phyloP scores from a whole-genome alignment of 2,329 filamentous ascomycete genomes.

The Xylariaceae sp. region DNA sequence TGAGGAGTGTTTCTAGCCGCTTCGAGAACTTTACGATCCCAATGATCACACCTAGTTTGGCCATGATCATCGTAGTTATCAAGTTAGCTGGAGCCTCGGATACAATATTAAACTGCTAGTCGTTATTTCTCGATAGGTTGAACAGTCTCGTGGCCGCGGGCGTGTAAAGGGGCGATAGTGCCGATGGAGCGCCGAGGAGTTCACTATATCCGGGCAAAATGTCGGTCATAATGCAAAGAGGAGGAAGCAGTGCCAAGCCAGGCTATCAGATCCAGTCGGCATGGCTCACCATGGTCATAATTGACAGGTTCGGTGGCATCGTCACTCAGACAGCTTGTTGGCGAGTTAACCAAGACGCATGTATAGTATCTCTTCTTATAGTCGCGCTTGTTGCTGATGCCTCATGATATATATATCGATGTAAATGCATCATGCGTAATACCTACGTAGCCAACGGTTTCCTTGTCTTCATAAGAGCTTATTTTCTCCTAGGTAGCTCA shows the following conservation, averaged over 20 bases:
- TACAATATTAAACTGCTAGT: not conserved
- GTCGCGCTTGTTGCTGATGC: not conserved
- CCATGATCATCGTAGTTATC: not conserved
- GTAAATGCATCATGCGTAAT: constrained; percentile 10
- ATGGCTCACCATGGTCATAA: constrained; percentile 12
- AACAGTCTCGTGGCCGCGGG: constrained; percentile 15
- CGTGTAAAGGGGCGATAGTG: constrained; percentile 10
- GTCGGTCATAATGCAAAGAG: constrained; percentile 26
- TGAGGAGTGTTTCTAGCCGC: not conserved
- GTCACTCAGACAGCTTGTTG: constrained; percentile 11
- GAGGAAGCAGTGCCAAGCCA: constrained; percentile 20
- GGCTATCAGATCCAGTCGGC: constrained; percentile 17
- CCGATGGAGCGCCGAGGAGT: constrained; percentile 8
- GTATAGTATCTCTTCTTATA: not conserved
- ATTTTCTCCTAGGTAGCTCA: constrained; percentile 1
- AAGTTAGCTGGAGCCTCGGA: not conserved
- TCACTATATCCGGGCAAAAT: constrained; percentile 30
- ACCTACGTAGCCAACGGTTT: constrained; percentile 11
- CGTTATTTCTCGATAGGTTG: constrained; percentile 5
- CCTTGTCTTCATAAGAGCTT: constrained; percentile 8
- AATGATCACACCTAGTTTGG: not conserved
- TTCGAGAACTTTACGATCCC: not conserved
- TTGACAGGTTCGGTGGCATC: constrained; percentile 17
- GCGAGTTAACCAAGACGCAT: not conserved
- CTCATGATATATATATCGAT: constrained; percentile 5